phyloP scores from a whole-genome alignment of 768 basidiomycete species.

The Ephemerocybe angulata region DNA sequence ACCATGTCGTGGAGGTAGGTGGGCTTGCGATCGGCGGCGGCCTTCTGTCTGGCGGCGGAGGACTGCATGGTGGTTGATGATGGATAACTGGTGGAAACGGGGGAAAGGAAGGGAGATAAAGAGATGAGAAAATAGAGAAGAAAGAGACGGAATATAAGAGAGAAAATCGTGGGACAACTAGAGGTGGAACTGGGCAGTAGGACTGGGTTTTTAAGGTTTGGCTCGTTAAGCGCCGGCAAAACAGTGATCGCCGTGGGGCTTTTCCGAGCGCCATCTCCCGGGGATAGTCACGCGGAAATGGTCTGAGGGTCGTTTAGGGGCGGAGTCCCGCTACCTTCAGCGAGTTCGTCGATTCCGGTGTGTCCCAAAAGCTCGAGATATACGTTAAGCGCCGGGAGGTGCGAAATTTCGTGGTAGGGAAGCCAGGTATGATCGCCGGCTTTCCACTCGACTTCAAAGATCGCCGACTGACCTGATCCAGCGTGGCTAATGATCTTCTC shows the following conservation, averaged over 20 bases:
- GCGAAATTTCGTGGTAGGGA: slow-evolving; percentile 5
- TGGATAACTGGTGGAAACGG: neutral
- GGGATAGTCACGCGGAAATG: too few relatives aligned
- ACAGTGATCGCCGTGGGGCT: too few relatives aligned
- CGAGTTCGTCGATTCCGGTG: too few relatives aligned
- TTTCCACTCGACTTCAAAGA: slow-evolving; percentile 27
- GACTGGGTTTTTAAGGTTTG: too few relatives aligned
- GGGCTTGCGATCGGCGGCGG: too few relatives aligned
- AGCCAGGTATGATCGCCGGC: slow-evolving; percentile 26
- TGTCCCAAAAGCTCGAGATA: slow-evolving; percentile 8
- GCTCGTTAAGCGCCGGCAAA: too few relatives aligned
- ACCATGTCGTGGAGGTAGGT: too few relatives aligned
- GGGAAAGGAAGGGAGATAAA: neutral
- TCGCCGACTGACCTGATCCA: neutral
- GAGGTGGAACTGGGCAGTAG: too few relatives aligned
- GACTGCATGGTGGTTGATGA: neutral
- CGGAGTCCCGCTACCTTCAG: too few relatives aligned
- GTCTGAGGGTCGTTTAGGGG: too few relatives aligned
- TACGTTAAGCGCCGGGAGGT: neutral
- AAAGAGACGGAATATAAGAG: neutral
- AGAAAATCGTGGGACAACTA: too few relatives aligned
- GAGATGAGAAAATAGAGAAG: neutral
- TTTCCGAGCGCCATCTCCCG: too few relatives aligned
- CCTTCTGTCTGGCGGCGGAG: neutral
- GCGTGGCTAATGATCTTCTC: slow-evolving; percentile 1